A percentile compares a stretch with the other conserved stretches of the same genome.
phyloP scores from a whole-genome alignment of 345 rosid species.

The Angophora floribunda region DNA sequence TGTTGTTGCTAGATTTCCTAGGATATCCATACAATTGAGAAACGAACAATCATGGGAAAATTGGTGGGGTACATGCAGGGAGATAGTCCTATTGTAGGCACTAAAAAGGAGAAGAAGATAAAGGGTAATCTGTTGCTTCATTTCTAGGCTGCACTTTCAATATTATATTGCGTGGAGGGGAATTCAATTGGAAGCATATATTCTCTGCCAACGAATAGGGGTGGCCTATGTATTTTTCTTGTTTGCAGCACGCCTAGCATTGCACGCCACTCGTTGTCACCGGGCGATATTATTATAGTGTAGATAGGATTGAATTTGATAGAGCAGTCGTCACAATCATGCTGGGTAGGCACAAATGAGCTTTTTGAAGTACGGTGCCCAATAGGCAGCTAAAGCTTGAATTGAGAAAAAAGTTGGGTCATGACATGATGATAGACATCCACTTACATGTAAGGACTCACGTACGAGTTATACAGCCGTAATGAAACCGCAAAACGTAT shows the following conservation, averaged over 20 bases:
- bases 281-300: background rate
- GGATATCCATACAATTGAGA: background rate
- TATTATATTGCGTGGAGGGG: background rate
- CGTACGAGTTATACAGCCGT: background rate
- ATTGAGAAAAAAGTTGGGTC: background rate
- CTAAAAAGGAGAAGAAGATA: background rate
- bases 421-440: background rate
- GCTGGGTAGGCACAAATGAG: background rate
- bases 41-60: background rate
- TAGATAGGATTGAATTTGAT: background rate
- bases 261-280: background rate
- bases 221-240: background rate
- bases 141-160: background rate
- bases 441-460: background rate
- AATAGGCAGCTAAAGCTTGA: background rate
- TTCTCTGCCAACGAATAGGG: background rate
- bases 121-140: background rate
- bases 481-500: background rate
- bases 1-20: background rate
- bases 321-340: background rate
- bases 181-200: background rate
- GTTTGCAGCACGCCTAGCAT: background rate
- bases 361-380: background rate
- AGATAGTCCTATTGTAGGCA: background rate
- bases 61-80: background rate